Evolutionary conservation across 129 eudicot species (phyloP).

Genomic region (Helianthus annuus): DNA sequence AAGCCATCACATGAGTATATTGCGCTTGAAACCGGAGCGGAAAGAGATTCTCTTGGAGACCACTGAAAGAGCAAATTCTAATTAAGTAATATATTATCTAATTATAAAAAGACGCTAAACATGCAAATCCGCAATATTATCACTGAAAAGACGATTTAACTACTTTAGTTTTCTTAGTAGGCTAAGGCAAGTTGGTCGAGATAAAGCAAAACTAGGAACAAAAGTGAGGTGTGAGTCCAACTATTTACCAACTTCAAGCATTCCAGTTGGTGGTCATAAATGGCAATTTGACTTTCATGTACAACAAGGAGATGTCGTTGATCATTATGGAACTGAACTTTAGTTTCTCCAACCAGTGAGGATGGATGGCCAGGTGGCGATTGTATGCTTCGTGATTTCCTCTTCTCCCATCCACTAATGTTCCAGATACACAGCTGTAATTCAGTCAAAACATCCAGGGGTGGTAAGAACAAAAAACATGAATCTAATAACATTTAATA

Average conservation of each 20-base stretch:
- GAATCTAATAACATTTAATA: not conserved
- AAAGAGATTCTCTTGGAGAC: constrained; percentile 76
- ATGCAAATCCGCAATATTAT: too few relatives aligned
- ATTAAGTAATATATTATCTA: not conserved
- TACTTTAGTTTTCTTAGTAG: too few relatives aligned
- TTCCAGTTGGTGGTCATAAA: constrained; percentile 73
- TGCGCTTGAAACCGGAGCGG: constrained; percentile 73
- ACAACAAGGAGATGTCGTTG: constrained; percentile 71
- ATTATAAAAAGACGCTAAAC: not conserved
- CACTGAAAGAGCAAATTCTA: constrained; percentile 46
- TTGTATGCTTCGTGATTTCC: constrained; percentile 64
- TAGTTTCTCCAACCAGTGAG: constrained; percentile 69
- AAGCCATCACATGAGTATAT: constrained; percentile 76
- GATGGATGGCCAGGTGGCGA: constrained; percentile 58
- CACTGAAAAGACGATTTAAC: not conserved
- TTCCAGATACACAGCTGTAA: constrained; percentile 70
- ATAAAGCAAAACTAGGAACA: too few relatives aligned
- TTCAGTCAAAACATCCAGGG: constrained; percentile 5
- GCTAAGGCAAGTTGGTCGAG: too few relatives aligned
- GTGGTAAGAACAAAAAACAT: not conserved
- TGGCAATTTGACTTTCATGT: constrained; percentile 75
- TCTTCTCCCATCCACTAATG: constrained; percentile 82
- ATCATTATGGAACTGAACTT: constrained; percentile 78
- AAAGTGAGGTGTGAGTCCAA: not conserved
- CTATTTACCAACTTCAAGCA: constrained; percentile 62